A percentile compares a stretch with the other conserved stretches of the same genome.
Conservation (phyloP, 306 rosid species). For the Chamaecrista fasciculata region DNA sequence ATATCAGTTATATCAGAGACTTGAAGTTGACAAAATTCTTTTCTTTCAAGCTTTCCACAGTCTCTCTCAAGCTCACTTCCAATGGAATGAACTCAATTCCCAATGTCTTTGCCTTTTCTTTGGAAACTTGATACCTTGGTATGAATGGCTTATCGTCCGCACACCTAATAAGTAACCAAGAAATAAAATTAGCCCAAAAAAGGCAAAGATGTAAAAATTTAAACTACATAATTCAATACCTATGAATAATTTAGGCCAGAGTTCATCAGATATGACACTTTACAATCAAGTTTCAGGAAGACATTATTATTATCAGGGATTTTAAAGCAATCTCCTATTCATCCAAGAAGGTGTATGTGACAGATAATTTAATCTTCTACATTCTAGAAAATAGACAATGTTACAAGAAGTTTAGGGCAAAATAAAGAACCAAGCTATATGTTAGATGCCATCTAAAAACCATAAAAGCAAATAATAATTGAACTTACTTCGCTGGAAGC, state of each 20-base stretch:
- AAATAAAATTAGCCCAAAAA: background rate
- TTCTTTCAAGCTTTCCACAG: conserved; percentile 21
- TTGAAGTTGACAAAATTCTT: conserved; percentile 36
- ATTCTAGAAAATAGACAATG: background rate
- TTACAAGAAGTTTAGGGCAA: background rate
- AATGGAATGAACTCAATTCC: conserved; percentile 51
- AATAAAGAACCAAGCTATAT: background rate
- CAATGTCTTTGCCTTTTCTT: conserved; percentile 47
- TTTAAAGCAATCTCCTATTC: background rate
- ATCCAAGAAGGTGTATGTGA: background rate
- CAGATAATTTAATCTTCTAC: background rate
- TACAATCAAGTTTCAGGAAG: background rate
- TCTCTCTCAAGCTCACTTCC: conserved; percentile 43
- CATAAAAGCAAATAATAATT: no score
- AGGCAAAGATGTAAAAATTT: background rate
- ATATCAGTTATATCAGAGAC: no score
- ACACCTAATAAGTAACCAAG: conserved; percentile 36
- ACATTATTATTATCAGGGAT: background rate
- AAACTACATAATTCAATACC: background rate
- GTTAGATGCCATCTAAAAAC: no score
- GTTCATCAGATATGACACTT: background rate
- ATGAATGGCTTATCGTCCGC: conserved; percentile 42
- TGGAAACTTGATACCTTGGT: conserved; percentile 45
- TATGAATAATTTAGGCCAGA: background rate
- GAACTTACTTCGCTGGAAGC: no score